Evolutionary conservation across 2,329 filamentous ascomycete species (phyloP), one percentile per base, ranked within the genome.

Genomic region (Ascochyta koolunga): DNA sequence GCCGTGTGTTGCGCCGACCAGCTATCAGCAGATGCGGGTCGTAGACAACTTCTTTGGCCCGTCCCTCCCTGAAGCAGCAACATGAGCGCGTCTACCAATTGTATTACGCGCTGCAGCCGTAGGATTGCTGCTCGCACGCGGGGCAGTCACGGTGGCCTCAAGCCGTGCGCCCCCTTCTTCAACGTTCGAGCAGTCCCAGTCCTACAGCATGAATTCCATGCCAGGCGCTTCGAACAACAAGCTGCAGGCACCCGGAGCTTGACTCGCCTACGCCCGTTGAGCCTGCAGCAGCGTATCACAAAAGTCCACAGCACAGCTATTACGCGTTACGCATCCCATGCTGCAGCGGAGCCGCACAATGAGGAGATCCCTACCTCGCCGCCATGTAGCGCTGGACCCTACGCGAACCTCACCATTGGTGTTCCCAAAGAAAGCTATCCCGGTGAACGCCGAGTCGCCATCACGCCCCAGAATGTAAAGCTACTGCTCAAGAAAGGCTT

Each of bases 401-500:
- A 92, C 73, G 78, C 83, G 18, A 80, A 87, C 38, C 82, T 96
- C 50, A 89, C 86, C 4, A 86, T 96, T 41, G 91, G 91, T 53
- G 84, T 95, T 4, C 91, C 91, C 13, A 85, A 83, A 53, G 92
- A 96, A 75, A 88, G 85, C n/a, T 91, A 84, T 66, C 84, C 86
- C 0, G 85, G 87, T 53, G 92, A 96, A 77, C 86, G 89, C 36
- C 89, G 92, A 44, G 91, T 96, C 13, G 90, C 92, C 25, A 82
- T 96, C 50, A 93, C 90, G 0, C 92, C 92, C 1, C 86, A 90
- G 60, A 96, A 96, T 77, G 90, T 92, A 15, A 83, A 87, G 2
- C 78, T 96, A 1, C 78, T 96, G 1, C 84, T 93, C 59, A 96
- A 96, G 73, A 96, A 96, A 73, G 92, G 91, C 29, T 95, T 91